A percentile compares a stretch with the other conserved stretches of the same genome.
Evolutionary conservation across 2,329 filamentous ascomycete species (phyloP).

Genomic region (Microdochium trichocladiopsis): DNA sequence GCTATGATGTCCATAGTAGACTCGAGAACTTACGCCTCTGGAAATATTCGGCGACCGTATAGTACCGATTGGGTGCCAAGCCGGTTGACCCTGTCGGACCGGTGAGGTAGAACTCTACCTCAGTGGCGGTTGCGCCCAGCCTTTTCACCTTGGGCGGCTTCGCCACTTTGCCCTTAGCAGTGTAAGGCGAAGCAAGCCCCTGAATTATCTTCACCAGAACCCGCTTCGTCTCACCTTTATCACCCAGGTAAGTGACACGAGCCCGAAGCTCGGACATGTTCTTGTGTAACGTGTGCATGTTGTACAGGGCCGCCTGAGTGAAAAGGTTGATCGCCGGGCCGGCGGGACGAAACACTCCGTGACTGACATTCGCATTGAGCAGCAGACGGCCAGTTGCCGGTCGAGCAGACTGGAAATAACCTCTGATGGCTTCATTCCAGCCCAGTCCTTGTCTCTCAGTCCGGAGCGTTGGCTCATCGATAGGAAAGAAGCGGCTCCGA

Average conservation of each 20-base stretch:
- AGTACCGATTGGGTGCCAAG: constrained; percentile 15
- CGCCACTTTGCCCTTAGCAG: constrained; percentile 19
- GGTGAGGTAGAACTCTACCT: constrained; percentile 24
- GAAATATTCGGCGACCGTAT: constrained; percentile 8
- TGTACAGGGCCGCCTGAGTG: too few species aligned
- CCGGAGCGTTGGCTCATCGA: constrained; percentile 15
- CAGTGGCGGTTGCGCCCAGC: constrained; percentile 13
- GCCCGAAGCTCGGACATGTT: constrained; percentile 3
- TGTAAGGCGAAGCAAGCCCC: constrained; percentile 19
- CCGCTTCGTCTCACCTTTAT: constrained; percentile 6
- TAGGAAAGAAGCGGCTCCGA: constrained; percentile 40
- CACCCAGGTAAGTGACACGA: constrained; percentile 8
- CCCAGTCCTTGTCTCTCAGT: constrained; percentile 14
- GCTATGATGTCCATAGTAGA: neutral
- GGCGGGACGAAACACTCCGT: constrained; percentile 41
- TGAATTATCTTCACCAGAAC: constrained; percentile 11
- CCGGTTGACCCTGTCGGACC: constrained; percentile 13
- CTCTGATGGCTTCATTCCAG: constrained; percentile 35
- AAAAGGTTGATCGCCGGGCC: constrained; percentile 18
- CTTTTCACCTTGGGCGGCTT: constrained; percentile 10
- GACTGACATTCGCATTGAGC: constrained; percentile 47
- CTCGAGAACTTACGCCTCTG: constrained; percentile 25
- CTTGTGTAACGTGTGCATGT: too few species aligned
- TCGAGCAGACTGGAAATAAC: constrained; percentile 49
- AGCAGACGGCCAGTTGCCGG: constrained; percentile 45